phyloP scores from a whole-genome alignment of 164 flowering plant genomes.

The Vitis labrusca region DNA sequence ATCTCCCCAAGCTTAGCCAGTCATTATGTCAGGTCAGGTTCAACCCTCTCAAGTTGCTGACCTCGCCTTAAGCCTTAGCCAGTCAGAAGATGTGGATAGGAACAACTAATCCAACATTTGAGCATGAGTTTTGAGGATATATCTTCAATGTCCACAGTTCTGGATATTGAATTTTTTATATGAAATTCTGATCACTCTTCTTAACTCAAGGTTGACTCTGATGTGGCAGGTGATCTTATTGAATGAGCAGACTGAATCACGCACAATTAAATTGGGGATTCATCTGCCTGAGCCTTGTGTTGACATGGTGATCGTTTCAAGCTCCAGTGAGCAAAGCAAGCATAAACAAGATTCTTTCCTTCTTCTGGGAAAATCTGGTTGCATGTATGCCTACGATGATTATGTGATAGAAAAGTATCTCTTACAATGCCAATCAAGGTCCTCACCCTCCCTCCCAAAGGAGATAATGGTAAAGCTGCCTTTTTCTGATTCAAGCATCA shows the following conservation, averaged over 20 bases:
- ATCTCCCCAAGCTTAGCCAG: no score
- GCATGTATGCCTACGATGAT: slow-evolving; percentile 63
- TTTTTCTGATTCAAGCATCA: slow-evolving; percentile 63
- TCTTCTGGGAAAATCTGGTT: slow-evolving; percentile 72
- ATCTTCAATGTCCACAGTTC: background rate
- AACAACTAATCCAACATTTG: background rate
- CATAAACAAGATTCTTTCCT: slow-evolving; percentile 53
- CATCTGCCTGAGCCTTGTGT: slow-evolving; percentile 63
- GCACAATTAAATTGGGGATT: slow-evolving; percentile 70
- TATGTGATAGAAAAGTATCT: slow-evolving; percentile 68
- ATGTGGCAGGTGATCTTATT: slow-evolving; percentile 64
- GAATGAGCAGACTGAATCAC: slow-evolving; percentile 77
- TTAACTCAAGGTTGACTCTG: background rate
- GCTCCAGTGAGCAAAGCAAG: slow-evolving; percentile 50
- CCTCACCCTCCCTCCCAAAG: slow-evolving; percentile 78
- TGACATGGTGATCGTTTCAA: slow-evolving; percentile 65
- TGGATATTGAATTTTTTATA: background rate
- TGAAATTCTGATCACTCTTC: background rate
- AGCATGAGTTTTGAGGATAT: background rate
- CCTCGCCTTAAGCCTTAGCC: background rate
- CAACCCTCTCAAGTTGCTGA: background rate
- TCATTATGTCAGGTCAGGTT: no score
- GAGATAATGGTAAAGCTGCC: slow-evolving; percentile 68
- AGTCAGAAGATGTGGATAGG: background rate
- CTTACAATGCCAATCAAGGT: slow-evolving; percentile 61